These are phyloP conservation scores for Pyrrhoderma lamaoense DNA, from an alignment of 1,284 basidiomycete species.

Conservation along the genomic window DNA sequence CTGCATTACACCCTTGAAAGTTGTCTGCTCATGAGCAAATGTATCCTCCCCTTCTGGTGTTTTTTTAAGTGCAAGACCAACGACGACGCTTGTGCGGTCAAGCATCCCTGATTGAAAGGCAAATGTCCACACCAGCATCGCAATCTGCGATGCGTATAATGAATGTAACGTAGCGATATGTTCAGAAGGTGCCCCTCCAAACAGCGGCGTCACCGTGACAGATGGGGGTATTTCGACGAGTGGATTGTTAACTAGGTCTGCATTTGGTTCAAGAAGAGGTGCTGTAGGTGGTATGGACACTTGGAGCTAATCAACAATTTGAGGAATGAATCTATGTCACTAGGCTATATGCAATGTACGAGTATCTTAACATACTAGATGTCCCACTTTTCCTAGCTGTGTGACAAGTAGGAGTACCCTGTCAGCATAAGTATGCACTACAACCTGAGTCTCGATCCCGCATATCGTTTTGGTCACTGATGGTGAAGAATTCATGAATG, in stretches of 20 bases:
- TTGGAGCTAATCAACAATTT: conserved; percentile 56
- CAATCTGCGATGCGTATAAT: conserved; percentile 80
- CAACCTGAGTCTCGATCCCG: conserved; percentile 61
- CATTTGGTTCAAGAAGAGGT: conserved; percentile 43
- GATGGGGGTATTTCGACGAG: conserved; percentile 68
- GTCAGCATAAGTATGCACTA: conserved; percentile 76
- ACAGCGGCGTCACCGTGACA: conserved; percentile 65
- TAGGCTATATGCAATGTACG: not conserved
- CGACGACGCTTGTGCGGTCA: conserved; percentile 48
- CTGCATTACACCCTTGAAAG: conserved; percentile 15
- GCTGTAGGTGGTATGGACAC: conserved; percentile 65
- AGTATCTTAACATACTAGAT: conserved; percentile 48
- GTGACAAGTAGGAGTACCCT: conserved; percentile 76
- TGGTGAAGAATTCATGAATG: conserved; percentile 1
- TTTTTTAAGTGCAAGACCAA: conserved; percentile 60
- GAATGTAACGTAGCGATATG: conserved; percentile 67
- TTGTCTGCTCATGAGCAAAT: conserved; percentile 20
- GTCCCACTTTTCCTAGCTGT: conserved; percentile 83
- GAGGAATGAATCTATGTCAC: not conserved
- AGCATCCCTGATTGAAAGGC: conserved; percentile 7
- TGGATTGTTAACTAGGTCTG: conserved; percentile 28
- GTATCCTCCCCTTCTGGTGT: conserved; percentile 6
- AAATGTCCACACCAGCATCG: conserved; percentile 73
- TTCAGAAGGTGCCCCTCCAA: conserved; percentile 63
- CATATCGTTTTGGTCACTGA: conserved; percentile 38